phyloP scores from a whole-genome alignment of 2,329 filamentous ascomycete species.

The Epichloe amarillans region DNA sequence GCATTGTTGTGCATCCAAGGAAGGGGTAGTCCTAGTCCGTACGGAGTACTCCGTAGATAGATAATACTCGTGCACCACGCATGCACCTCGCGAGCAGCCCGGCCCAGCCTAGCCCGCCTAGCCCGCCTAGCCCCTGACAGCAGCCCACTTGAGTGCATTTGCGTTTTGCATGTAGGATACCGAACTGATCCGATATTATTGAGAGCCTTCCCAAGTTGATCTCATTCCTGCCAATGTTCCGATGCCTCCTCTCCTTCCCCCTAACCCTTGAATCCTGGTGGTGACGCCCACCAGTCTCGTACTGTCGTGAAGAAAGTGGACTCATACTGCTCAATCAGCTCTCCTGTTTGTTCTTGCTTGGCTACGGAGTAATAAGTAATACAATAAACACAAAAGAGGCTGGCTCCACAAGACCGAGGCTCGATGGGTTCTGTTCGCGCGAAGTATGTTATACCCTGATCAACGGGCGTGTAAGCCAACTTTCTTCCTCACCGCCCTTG shows the following conservation, averaged over 20 bases:
- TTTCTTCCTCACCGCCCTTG: constrained; percentile 3
- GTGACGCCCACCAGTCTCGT: too few relatives aligned
- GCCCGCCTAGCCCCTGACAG: neutral
- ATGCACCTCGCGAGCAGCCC: neutral
- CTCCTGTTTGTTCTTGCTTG: neutral
- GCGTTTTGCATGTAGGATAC: neutral
- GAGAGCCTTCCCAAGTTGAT: neutral
- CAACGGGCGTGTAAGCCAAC: neutral
- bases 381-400: neutral
- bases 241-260: too few relatives aligned
- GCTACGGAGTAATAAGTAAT: neutral
- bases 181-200: neutral
- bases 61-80: neutral
- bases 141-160: neutral
- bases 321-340: neutral
- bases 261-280: too few relatives aligned
- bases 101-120: neutral
- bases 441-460: neutral
- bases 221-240: neutral
- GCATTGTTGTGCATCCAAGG: too few relatives aligned
- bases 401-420: neutral
- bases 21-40: too few relatives aligned
- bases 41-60: too few relatives aligned
- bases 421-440: neutral
- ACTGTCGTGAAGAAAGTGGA: too few relatives aligned